phyloP scores from a whole-genome alignment of 352 stramenopile species.

The Globisporangium takayamanum region DNA sequence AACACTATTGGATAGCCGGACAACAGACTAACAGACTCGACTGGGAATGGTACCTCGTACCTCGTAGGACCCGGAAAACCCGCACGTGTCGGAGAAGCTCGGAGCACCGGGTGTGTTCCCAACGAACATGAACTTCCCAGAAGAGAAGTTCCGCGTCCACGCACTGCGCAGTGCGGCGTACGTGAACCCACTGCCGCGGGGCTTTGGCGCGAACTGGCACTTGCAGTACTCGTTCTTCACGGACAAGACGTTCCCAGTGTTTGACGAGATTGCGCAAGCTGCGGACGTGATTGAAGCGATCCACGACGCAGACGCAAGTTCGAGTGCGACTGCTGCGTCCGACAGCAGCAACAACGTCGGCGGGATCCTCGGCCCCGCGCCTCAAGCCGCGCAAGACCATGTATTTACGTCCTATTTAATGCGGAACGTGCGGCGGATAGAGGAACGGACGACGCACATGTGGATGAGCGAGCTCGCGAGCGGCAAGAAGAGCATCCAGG shows the following conservation, averaged over 20 bases:
- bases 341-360: not conserved
- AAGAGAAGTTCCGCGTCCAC: constrained; percentile 81
- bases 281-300: constrained; percentile 42
- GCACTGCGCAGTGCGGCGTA: constrained; percentile 65
- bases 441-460: constrained; percentile 67
- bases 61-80: constrained; percentile 49
- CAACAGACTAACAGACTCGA: not conserved
- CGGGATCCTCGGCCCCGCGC: not conserved
- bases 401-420: constrained; percentile 80
- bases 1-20: too few species aligned
- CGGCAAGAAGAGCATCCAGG: constrained; percentile 49
- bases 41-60: not conserved
- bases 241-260: constrained; percentile 66
- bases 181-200: constrained; percentile 67
- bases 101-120: constrained; percentile 66
- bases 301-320: constrained; percentile 10
- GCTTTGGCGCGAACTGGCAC: constrained; percentile 78
- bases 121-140: constrained; percentile 63
- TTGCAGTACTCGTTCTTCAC: constrained; percentile 82
- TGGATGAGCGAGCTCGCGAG: constrained; percentile 78
- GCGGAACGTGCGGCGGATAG: constrained; percentile 70
- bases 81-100: constrained; percentile 65
- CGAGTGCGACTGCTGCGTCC: too few species aligned
- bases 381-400: constrained; percentile 23
- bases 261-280: constrained; percentile 57